Evolutionary conservation across 352 stramenopile species (phyloP), one percentile per base, ranked within the genome.

Genomic region (Poterioochromonas sp.): DNA sequence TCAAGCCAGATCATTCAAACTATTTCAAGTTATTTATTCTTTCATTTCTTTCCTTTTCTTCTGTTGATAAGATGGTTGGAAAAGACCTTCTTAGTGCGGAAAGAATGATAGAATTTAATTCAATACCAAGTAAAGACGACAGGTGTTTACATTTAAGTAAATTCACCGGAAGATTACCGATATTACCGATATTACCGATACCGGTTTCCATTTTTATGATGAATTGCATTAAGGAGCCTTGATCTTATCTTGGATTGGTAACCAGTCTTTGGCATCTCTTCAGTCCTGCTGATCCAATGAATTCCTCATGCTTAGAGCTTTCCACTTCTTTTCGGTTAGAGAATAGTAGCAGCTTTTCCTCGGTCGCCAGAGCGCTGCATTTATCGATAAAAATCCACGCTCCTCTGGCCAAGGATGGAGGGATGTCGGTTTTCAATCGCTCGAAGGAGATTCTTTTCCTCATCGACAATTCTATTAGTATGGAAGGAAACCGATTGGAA

Each of bases 21-120:
- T 58, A 58, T 58, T 58, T 58, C 47, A 58, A 58, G 47, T 58
- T 58, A 58, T 58, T 58, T 58, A 58, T 58, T 58, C 47, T 58
- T 58, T 58, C 47, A 58, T 58, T 58, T 58, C 47, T 58, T 58
- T 58, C 47, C 47, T 58, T 58, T 58, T 58, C 47, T 58, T 58
- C 47, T 58, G 47, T 58, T 58, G 15, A 58, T 58, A 58, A 58
- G 47, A 58, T 58, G 47, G 47, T 58, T 58, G 47, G 47, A 58
- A 58, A 58, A 58, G 47, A 58, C 47, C 47, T 58, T 58, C 47
- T 58, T 58, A 58, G 47, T 58, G 47, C 47, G 47, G 47, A 58
- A 58, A 58, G 47, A 58, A 58, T 58, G 47, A 58, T 58, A 58
- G 47, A 58, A 58, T 58, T 58, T 58, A 58, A 58, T 58, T 58